These are phyloP conservation scores for Candida endomychidarum DNA, from an alignment of 805 yeast genomes.

Conservation along the genomic window DNA sequence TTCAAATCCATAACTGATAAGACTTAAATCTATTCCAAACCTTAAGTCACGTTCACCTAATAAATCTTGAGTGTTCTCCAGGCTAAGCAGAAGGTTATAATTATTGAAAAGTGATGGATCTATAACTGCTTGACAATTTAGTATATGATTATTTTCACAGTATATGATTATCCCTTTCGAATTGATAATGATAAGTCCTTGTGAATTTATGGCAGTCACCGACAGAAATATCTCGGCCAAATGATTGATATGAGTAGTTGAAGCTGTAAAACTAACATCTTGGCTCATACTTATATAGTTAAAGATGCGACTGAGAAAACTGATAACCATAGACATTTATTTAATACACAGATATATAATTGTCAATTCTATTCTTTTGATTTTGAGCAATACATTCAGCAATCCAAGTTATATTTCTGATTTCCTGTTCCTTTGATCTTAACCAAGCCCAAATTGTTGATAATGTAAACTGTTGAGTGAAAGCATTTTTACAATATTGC, in stretches of 20 bases:
- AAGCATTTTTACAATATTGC: constrained; percentile 87
- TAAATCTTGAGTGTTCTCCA: constrained; percentile 5
- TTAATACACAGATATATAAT: constrained; percentile 83
- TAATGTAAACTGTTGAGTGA: constrained; percentile 93
- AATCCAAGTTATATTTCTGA: constrained; percentile 98
- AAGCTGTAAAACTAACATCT: constrained; percentile 7
- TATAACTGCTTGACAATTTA: constrained; percentile 33
- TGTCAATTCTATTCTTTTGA: constrained; percentile 90
- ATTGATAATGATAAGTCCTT: constrained; percentile 35
- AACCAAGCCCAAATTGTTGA: constrained; percentile 96
- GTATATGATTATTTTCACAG: constrained; percentile 36
- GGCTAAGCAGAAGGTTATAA: constrained; percentile 21
- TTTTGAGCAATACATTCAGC: constrained; percentile 99
- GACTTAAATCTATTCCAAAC: constrained; percentile 37
- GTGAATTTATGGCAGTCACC: constrained; percentile 29
- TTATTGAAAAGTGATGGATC: constrained; percentile 38
- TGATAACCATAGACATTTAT: too few species aligned
- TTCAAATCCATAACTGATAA: constrained; percentile 36
- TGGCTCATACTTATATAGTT: too few species aligned
- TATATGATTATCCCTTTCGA: constrained; percentile 34
- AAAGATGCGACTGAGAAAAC: too few species aligned
- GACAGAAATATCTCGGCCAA: constrained; percentile 37
- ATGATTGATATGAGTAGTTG: constrained; percentile 37
- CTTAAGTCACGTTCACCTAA: constrained; percentile 13
- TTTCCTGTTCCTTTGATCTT: constrained; percentile 93